Evolutionary conservation across 2,329 filamentous ascomycete species (phyloP).

Genomic region (Albifimbria verrucaria): DNA sequence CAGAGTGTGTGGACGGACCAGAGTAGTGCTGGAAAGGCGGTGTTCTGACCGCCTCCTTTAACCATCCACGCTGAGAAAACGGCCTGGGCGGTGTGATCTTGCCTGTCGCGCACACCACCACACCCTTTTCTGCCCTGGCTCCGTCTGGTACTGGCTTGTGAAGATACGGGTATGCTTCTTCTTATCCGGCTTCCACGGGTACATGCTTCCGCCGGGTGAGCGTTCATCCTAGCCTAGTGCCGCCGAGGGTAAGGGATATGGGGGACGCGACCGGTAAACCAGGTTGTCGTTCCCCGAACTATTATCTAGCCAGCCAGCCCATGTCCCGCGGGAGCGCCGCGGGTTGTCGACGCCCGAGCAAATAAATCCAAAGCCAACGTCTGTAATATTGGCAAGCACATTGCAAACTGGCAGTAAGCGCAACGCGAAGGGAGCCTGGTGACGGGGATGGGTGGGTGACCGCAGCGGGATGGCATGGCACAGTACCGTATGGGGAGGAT

Average conservation of each 20-base stretch:
- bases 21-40: conserved; percentile 1
- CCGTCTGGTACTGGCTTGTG: background rate
- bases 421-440: no score
- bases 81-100: background rate
- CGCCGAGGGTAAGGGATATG: no score
- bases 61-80: no score
- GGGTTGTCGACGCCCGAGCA: no score
- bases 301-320: background rate
- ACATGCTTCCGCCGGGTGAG: background rate
- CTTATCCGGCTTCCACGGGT: background rate
- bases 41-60: conserved; percentile 3
- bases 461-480: background rate
- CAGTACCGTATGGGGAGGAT: background rate
- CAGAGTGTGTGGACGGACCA: background rate
- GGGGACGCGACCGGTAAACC: no score
- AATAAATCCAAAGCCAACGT: no score
- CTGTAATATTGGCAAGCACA: no score
- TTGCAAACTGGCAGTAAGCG: no score
- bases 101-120: background rate
- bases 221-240: no score
- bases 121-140: background rate
- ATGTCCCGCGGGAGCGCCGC: no score
- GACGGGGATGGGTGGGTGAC: background rate
- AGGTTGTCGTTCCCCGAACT: no score
- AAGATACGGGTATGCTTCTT: no score